A percentile compares a stretch with the other conserved stretches of the same genome.
phyloP scores from a whole-genome alignment of 345 rosid species.

The Combretum micranthum region DNA sequence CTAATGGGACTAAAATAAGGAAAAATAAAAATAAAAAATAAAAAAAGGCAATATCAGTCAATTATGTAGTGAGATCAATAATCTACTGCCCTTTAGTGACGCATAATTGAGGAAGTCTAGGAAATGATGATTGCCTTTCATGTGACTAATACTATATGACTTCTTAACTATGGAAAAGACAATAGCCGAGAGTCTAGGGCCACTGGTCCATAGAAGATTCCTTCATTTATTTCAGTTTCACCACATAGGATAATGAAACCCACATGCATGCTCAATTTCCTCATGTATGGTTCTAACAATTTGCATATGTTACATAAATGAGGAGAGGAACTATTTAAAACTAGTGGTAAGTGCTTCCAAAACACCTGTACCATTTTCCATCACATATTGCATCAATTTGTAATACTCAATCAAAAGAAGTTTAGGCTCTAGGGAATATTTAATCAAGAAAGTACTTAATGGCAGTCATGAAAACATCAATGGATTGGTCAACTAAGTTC shows the following conservation, averaged over 20 bases:
- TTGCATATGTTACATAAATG: no score
- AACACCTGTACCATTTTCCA: no score
- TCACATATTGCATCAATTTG: not conserved
- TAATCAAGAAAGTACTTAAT: constrained; percentile 1
- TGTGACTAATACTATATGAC: constrained; percentile 5
- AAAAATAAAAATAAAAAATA: not conserved
- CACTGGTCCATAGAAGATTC: no score
- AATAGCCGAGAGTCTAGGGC: not conserved
- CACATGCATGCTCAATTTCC: no score
- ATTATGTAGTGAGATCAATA: not conserved
- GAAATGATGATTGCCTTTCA: constrained; percentile 20
- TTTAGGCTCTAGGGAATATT: not conserved
- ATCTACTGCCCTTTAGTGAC: not conserved
- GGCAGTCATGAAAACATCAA: constrained; percentile 4
- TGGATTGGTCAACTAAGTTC: constrained; percentile 8
- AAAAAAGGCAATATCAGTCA: not conserved
- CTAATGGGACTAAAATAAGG: no score
- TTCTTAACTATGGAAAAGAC: not conserved
- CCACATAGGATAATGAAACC: no score
- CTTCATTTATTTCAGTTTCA: no score
- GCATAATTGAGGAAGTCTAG: constrained; percentile 20
- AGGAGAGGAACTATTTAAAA: no score
- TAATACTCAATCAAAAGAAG: no score
- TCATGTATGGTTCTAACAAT: no score
- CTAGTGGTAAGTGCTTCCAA: no score